Base-by-base conservation (phyloP, 2,329 filamentous ascomycete species). In the Didymella segeticola region DNA sequence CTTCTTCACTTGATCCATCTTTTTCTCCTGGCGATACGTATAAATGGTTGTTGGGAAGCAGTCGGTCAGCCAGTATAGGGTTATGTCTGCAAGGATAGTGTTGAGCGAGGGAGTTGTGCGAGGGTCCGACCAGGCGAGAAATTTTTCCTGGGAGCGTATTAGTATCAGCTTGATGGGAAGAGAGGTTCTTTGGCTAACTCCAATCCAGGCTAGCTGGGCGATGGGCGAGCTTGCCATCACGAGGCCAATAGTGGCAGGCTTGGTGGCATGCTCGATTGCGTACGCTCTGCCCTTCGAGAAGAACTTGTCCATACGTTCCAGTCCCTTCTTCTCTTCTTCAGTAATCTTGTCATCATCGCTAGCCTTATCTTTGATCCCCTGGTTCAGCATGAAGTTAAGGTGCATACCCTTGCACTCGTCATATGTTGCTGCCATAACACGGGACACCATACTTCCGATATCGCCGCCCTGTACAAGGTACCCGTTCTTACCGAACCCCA, bases 391-490 rank as follows among this genome's bases (percentile, higher is more conserved):
- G 53, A 71, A 67, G 43, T 73, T 74, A 4, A 74, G 43, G 34
- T 72, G 70, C 57, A 70, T 58, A 20, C 64, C 82, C 67, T 80
- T 83, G 67, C 81, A 84, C 38, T 78, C 75, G 0, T 76, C 63
- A 39, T 78, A 77, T 1, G 65, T 68, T 0, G 69, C 72, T 4
- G 76, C 78, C 37, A 85, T 64, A 0, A 76, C 57, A 11, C 81
- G 69, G 0, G 77, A 70, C 4, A 84, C 51, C 22, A 75, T 68
- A 36, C 75, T 77, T 2, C 83, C 81, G 2, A 86, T 72, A 59
- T 87, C 84, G 3, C 84, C 84, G 9, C 84, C 84, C 64, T 86
- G 83, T 0, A 77, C 76, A 7, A 84, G 66, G 57, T 86, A 86
- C 0, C 79, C 80, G 1, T 58, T 56, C 23, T 41, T 14, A 0